These are phyloP conservation scores for Eutrema heterophyllum DNA, from an alignment of 345 rosid species.

Conservation along the genomic window DNA sequence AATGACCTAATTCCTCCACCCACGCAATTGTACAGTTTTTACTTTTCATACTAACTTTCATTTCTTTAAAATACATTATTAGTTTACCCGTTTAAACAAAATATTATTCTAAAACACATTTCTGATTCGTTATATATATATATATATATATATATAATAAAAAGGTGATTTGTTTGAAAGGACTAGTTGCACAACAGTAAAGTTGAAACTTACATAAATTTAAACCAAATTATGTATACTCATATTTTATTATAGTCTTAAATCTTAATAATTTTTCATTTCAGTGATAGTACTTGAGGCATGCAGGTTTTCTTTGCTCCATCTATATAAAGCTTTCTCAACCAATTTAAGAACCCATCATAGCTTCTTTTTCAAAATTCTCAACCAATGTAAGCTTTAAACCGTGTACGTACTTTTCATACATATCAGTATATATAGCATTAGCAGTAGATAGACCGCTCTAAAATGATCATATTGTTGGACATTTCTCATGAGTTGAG, in stretches of 20 bases:
- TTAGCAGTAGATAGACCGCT: neutral
- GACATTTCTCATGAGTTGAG: neutral
- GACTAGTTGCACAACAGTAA: neutral
- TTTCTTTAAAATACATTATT: neutral
- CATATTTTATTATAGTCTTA: neutral
- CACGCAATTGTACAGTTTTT: neutral
- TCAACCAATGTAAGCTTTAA: conserved; percentile 10
- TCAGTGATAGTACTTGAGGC: conserved; percentile 10
- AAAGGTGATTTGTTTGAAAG: neutral
- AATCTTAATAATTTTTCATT: neutral
- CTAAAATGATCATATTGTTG: neutral
- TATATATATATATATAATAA: too few relatives aligned
- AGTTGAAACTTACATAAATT: neutral
- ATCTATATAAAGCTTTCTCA: neutral
- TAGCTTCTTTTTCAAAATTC: conserved; percentile 8
- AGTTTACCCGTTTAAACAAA: neutral
- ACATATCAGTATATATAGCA: too few relatives aligned
- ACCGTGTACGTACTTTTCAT: neutral
- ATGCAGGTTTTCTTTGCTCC: conserved; percentile 5
- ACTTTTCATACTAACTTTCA: neutral
- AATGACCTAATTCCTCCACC: conserved; percentile 11
- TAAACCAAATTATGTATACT: neutral
- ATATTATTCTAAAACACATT: neutral
- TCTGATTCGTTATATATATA: neutral
- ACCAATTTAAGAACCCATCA: conserved; percentile 15